These are phyloP conservation scores for Hypoxylon sp. DNA, from an alignment of 2,329 filamentous ascomycete species.

Conservation along the genomic window DNA sequence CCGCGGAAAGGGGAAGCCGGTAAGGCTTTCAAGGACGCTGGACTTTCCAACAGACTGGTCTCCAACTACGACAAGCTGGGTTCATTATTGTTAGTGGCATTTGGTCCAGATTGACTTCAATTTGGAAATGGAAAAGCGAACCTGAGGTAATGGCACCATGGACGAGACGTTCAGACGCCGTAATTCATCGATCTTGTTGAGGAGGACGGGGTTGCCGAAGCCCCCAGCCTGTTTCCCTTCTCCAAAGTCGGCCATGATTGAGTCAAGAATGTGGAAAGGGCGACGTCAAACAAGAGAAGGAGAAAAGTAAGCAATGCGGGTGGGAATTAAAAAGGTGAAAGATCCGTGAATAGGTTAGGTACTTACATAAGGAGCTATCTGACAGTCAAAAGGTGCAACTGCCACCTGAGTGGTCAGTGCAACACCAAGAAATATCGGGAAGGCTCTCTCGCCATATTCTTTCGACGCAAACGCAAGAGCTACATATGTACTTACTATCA, in stretches of 20 bases:
- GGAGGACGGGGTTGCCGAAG: slow-evolving; percentile 42
- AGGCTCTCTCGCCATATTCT: background rate
- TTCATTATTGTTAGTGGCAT: background rate
- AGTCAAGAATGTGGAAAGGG: background rate
- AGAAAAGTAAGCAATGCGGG: background rate
- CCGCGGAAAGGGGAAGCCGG: slow-evolving; percentile 50
- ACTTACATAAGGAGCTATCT: too few species aligned
- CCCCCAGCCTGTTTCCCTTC: background rate
- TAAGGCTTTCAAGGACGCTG: slow-evolving; percentile 75
- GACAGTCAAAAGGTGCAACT: too few species aligned
- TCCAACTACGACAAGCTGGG: slow-evolving; percentile 79
- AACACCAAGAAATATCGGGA: background rate
- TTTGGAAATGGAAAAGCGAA: background rate
- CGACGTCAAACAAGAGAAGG: background rate
- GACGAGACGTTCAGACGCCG: slow-evolving; percentile 49
- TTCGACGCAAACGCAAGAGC: background rate
- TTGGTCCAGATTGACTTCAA: background rate
- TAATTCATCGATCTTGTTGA: slow-evolving; percentile 51
- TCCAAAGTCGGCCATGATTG: background rate
- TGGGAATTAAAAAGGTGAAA: background rate
- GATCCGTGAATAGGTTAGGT: too few species aligned
- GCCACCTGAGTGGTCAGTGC: too few species aligned
- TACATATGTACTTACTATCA: background rate
- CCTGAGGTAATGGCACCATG: slow-evolving; percentile 48
- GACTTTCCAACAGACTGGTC: slow-evolving; percentile 83